A percentile compares a stretch with the other conserved stretches of the same genome.
Conservation (phyloP, 371 early-diverging fungal genomes). For the Nematocida displodere region DNA sequence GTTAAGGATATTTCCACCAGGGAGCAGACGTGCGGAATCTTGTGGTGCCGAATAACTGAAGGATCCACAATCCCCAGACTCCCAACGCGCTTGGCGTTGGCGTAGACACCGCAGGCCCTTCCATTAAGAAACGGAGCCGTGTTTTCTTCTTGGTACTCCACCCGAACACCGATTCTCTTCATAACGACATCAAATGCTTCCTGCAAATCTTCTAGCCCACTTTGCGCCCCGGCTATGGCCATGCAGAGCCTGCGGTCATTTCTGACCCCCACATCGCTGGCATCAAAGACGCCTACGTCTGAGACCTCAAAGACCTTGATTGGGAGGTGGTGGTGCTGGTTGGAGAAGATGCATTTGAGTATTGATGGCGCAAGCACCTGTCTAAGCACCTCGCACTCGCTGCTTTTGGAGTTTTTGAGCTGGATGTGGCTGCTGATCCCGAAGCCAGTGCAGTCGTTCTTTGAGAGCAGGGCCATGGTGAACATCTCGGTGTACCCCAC, state of each 20-base stretch:
- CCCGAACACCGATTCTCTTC: constrained; percentile 15
- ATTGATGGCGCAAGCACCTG: constrained; percentile 85
- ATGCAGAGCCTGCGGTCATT: constrained; percentile 84
- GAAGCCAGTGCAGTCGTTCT: constrained; percentile 53
- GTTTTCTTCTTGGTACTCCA: background rate
- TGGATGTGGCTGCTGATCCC: constrained; percentile 21
- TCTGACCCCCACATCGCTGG: constrained; percentile 66
- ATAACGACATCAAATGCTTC: constrained; percentile 51
- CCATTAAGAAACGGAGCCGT: constrained; percentile 13
- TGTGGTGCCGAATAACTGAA: constrained; percentile 16
- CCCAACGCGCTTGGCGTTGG: constrained; percentile 18
- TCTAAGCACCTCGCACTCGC: constrained; percentile 83
- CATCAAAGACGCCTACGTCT: constrained; percentile 75
- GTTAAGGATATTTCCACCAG: constrained; percentile 44
- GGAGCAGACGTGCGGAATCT: constrained; percentile 42
- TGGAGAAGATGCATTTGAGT: constrained; percentile 82
- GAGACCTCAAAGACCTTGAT: constrained; percentile 90
- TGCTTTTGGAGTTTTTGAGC: constrained; percentile 83
- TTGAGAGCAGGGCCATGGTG: constrained; percentile 77
- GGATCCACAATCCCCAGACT: constrained; percentile 19
- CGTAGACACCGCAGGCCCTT: constrained; percentile 12
- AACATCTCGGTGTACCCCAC: constrained; percentile 89
- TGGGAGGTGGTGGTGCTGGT: constrained; percentile 82
- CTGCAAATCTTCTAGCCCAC: constrained; percentile 71
- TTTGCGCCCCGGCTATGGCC: constrained; percentile 75